These are phyloP conservation scores for Oryza australiensis DNA, from an alignment of 176 grass and related monocot species.

Conservation along the genomic window DNA sequence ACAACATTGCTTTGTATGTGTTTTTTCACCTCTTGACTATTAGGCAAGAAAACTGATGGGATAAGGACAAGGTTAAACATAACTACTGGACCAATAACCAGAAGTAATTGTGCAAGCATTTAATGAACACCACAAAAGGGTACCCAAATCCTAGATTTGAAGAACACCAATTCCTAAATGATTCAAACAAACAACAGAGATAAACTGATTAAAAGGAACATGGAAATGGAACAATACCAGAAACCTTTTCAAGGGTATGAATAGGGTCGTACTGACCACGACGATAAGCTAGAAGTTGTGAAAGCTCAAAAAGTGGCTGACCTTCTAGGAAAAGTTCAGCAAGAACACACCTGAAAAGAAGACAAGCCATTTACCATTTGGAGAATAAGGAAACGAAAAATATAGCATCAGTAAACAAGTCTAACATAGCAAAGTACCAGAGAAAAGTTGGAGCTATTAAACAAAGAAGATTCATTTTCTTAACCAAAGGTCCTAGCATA, in stretches of 20 bases:
- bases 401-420: background rate
- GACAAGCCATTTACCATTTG: background rate
- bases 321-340: constrained; percentile 95
- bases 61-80: background rate
- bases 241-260: constrained; percentile 80
- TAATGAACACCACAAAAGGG: background rate
- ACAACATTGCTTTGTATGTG: background rate
- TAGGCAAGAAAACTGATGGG: background rate
- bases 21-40: constrained; percentile 21
- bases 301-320: constrained; percentile 89
- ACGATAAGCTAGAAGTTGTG: constrained; percentile 93
- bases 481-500: background rate
- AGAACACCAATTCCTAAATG: constrained; percentile 5
- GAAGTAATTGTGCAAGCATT: constrained; percentile 24
- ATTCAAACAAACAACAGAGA: constrained; percentile 10
- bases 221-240: constrained; percentile 17
- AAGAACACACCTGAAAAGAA: constrained; percentile 82
- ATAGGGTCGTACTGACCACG: constrained; percentile 88
- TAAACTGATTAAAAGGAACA: constrained; percentile 16
- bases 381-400: constrained; percentile 3
- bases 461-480: constrained; percentile 1
- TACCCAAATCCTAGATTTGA: constrained; percentile 17
- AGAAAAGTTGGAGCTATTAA: background rate
- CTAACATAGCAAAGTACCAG: constrained; percentile 8
- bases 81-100: background rate